Percentiles rank a stretch among this genome's conserved stretches.
phyloP scores from a whole-genome alignment of 768 basidiomycete species.

The Collybia mongolica region DNA sequence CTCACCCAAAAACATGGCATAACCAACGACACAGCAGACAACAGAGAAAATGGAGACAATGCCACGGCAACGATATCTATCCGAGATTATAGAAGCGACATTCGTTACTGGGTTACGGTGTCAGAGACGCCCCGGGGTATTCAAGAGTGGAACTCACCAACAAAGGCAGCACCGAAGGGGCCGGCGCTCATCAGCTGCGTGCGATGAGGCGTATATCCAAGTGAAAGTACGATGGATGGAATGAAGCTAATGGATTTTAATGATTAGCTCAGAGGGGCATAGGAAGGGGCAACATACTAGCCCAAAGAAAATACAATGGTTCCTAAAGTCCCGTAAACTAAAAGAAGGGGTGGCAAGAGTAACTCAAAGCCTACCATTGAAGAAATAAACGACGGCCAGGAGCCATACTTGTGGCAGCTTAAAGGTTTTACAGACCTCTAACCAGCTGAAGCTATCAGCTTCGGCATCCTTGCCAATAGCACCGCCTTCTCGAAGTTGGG shows the following conservation, averaged over 20 bases:
- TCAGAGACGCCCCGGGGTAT: not conserved
- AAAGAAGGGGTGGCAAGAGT: not conserved
- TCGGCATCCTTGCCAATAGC: slow-evolving; percentile 15
- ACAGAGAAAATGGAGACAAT: slow-evolving; percentile 29
- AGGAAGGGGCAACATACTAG: slow-evolving; percentile 12
- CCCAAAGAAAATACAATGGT: slow-evolving; percentile 17
- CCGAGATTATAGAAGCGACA: slow-evolving; percentile 31
- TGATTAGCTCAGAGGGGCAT: slow-evolving; percentile 6
- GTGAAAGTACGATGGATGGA: slow-evolving; percentile 52
- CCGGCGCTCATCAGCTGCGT: slow-evolving; percentile 47
- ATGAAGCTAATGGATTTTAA: slow-evolving; percentile 36
- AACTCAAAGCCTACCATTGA: slow-evolving; percentile 24
- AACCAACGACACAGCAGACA: slow-evolving; percentile 27
- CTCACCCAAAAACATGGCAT: slow-evolving; percentile 38
- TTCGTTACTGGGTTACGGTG: slow-evolving; percentile 29
- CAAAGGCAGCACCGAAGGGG: slow-evolving; percentile 33
- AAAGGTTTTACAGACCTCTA: slow-evolving; percentile 29
- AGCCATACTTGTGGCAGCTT: slow-evolving; percentile 37
- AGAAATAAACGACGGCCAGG: slow-evolving; percentile 28
- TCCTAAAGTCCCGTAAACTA: slow-evolving; percentile 1
- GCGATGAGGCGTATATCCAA: slow-evolving; percentile 38
- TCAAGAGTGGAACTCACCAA: slow-evolving; percentile 18
- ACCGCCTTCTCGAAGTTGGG: slow-evolving; percentile 11
- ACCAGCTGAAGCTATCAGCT: slow-evolving; percentile 35
- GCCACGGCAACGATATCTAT: slow-evolving; percentile 35